A percentile compares a stretch with the other conserved stretches of the same genome.
These are phyloP conservation scores for Ceratobasidium sp. DNA, from an alignment of 1,284 basidiomycete species.

Conservation along the genomic window DNA sequence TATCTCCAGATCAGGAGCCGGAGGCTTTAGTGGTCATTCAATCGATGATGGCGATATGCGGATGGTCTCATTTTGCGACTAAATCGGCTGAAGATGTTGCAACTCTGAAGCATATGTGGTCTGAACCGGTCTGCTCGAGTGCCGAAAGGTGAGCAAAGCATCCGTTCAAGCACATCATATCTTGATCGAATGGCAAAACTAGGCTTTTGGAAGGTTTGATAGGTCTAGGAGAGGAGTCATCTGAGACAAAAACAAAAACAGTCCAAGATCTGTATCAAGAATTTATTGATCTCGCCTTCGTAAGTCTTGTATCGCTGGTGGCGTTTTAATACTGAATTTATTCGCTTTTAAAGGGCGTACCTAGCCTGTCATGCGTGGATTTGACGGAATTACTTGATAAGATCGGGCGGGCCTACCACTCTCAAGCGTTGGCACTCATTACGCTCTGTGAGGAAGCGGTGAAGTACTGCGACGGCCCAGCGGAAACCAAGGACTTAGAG, in stretches of 20 bases:
- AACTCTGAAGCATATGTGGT: slow-evolving; percentile 4
- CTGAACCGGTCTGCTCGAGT: background rate
- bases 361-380: background rate
- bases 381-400: background rate
- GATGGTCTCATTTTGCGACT: background rate
- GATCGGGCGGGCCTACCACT: background rate
- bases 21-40: background rate
- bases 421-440: slow-evolving; percentile 2
- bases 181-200: background rate
- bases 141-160: background rate
- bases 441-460: background rate
- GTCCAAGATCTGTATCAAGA: background rate
- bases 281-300: background rate
- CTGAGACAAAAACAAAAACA: background rate
- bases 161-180: background rate
- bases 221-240: background rate
- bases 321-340: background rate
- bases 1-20: background rate
- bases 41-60: slow-evolving; percentile 8
- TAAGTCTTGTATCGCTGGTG: background rate
- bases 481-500: too few relatives aligned
- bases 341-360: background rate
- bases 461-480: too few relatives aligned
- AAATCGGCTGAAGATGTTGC: background rate
- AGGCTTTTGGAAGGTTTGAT: slow-evolving; percentile 1